A percentile compares a stretch with the other conserved stretches of the same genome.
Evolutionary conservation across 2,329 filamentous ascomycete genomes (phyloP).

Genomic region (Macrophomina pseudophaseolina): DNA sequence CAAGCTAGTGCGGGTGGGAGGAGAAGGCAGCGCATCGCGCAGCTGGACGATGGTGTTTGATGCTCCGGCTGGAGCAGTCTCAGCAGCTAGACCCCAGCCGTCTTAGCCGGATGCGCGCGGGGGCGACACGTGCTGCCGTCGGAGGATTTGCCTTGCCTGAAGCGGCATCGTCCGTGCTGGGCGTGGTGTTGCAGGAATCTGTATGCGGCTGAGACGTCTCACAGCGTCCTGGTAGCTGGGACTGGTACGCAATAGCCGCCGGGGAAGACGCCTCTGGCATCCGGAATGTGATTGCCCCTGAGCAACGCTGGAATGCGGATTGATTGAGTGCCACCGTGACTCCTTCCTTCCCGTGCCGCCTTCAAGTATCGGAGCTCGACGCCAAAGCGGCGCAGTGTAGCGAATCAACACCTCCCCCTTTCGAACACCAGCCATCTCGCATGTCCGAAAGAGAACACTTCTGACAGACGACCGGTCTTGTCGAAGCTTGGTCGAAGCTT

Average conservation of each 20-base stretch:
- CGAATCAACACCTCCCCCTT: background rate
- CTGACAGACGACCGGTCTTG: background rate
- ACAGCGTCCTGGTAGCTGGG: conserved; percentile 15
- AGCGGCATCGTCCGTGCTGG: conserved; percentile 8
- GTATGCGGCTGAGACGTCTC: conserved; percentile 20
- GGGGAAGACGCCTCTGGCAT: background rate
- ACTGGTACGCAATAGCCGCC: background rate
- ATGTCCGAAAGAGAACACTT: background rate
- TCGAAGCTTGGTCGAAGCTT: conserved; percentile 23
- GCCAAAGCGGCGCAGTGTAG: background rate
- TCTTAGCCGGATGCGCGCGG: background rate
- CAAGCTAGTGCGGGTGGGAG: background rate
- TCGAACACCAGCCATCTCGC: conserved; percentile 7
- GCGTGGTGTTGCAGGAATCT: conserved; percentile 16
- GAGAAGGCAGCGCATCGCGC: conserved; percentile 1
- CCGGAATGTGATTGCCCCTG: background rate
- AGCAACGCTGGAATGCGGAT: background rate
- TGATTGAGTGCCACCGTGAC: background rate
- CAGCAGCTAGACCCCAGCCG: background rate
- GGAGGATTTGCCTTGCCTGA: background rate
- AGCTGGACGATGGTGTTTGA: conserved; percentile 7
- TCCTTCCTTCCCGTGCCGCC: background rate
- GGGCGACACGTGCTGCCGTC: background rate
- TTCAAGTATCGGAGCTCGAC: background rate
- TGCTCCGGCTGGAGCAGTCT: conserved; percentile 17